phyloP scores from a whole-genome alignment of 2,329 filamentous ascomycete genomes.

The Colletotrichum euphorbiae region DNA sequence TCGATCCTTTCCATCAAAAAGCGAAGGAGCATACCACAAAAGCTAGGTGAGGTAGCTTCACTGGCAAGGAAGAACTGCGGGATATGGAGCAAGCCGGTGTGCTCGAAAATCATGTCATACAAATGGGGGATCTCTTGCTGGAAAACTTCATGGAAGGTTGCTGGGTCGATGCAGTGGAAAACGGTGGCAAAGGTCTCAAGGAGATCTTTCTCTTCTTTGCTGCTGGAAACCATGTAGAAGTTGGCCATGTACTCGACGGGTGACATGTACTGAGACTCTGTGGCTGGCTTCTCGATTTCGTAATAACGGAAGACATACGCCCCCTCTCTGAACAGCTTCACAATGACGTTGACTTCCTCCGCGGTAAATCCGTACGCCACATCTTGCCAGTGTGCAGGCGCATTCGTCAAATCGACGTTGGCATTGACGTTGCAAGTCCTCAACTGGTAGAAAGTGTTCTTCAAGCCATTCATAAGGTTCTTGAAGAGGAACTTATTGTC shows the following conservation, averaged over 20 bases:
- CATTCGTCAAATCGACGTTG: conserved; percentile 79
- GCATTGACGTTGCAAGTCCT: conserved; percentile 83
- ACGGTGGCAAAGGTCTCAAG: conserved; percentile 98
- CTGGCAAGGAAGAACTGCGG: conserved; percentile 99
- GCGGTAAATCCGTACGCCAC: conserved; percentile 97
- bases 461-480: conserved; percentile 93
- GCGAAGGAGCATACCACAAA: conserved; percentile 96
- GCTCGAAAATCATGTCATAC: conserved; percentile 98
- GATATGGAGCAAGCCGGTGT: conserved; percentile 92
- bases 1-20: conserved; percentile 98
- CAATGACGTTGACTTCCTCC: conserved; percentile 95
- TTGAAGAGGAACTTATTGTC: conserved; percentile 99
- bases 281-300: conserved; percentile 82
- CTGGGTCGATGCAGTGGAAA: conserved; percentile 97
- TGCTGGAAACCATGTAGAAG: conserved; percentile 93
- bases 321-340: conserved; percentile 97
- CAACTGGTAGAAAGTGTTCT: conserved; percentile 96
- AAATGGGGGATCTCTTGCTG: conserved; percentile 96
- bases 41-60: conserved; percentile 96
- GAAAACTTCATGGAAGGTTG: conserved; percentile 98
- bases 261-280: conserved; percentile 80
- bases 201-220: conserved; percentile 96
- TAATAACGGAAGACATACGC: conserved; percentile 98
- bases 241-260: conserved; percentile 94
- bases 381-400: conserved; percentile 92